phyloP scores from a whole-genome alignment of 2,329 filamentous ascomycete species.

The Oidium heveae region DNA sequence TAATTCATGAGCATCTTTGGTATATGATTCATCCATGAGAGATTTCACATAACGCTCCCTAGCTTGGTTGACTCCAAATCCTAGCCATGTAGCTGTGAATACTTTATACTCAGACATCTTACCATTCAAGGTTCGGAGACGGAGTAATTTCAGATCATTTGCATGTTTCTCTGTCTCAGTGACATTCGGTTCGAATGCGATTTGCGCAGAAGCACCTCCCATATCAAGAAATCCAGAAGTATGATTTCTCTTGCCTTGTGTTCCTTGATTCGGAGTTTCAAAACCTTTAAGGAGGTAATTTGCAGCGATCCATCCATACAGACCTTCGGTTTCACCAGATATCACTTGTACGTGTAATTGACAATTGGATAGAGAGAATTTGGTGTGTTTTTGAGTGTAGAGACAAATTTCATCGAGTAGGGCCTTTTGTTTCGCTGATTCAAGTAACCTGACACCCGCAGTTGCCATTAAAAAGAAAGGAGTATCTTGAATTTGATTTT shows the following conservation, averaged over 20 bases:
- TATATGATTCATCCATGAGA: constrained; percentile 40
- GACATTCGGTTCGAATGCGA: constrained; percentile 83
- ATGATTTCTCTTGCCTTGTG: constrained; percentile 67
- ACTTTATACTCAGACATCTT: constrained; percentile 57
- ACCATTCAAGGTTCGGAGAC: constrained; percentile 64
- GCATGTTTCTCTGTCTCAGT: constrained; percentile 80
- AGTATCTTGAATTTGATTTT: constrained; percentile 53
- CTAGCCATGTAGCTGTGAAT: constrained; percentile 90
- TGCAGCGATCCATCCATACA: constrained; percentile 93
- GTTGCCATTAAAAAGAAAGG: constrained; percentile 91
- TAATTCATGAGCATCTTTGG: constrained; percentile 34
- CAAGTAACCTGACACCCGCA: constrained; percentile 75
- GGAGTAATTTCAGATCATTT: constrained; percentile 64
- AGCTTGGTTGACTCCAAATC: constrained; percentile 90
- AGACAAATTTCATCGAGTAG: constrained; percentile 59
- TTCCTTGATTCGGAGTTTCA: constrained; percentile 46
- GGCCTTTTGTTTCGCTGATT: constrained; percentile 42
- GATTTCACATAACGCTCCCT: constrained; percentile 60
- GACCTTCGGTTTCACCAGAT: constrained; percentile 75
- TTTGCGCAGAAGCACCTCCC: constrained; percentile 93
- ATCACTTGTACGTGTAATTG: constrained; percentile 79
- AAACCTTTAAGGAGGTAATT: constrained; percentile 91
- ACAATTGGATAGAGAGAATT: constrained; percentile 79
- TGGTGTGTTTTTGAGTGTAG: constrained; percentile 51
- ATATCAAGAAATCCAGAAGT: constrained; percentile 97